Evolutionary conservation across 176 grass and related monocot genomes (phyloP).

Genomic region (Cenchrus fungigraminus): DNA sequence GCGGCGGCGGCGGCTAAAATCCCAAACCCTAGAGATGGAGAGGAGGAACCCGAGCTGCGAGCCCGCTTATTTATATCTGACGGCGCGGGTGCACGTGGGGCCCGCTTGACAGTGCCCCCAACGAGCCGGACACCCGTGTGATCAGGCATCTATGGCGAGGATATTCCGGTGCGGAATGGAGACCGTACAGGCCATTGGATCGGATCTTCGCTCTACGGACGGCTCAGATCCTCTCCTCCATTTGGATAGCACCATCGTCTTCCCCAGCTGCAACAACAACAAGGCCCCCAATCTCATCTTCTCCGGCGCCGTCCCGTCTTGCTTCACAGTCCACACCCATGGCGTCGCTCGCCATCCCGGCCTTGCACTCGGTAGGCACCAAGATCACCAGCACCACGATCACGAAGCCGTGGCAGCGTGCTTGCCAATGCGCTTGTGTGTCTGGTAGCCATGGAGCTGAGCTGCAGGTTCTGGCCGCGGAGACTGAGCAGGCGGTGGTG

Average conservation of each 20-base stretch:
- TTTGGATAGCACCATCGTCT: conserved; percentile 18
- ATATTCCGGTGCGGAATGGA: conserved; percentile 13
- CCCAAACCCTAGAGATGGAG: conserved; percentile 55
- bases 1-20: conserved; percentile 49
- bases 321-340: conserved; percentile 10
- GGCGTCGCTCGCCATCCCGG: conserved; percentile 23
- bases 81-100: neutral
- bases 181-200: neutral
- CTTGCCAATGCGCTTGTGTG: conserved; percentile 18
- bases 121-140: conserved; percentile 22
- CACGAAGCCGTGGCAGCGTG: neutral
- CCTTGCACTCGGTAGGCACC: neutral
- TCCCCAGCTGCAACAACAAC: neutral
- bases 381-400: no score
- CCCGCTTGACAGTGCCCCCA: neutral
- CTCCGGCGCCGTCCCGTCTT: neutral
- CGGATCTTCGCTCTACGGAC: neutral
- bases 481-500: neutral
- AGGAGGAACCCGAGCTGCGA: neutral
- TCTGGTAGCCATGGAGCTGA: neutral
- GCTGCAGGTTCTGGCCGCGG: neutral
- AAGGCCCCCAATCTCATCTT: neutral
- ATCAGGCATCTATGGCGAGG: conserved; percentile 45
- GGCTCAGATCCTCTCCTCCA: neutral
- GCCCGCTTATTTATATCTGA: conserved; percentile 29